Percentiles rank a stretch among this genome's conserved stretches.
Conservation (phyloP, 2,329 filamentous ascomycete genomes). For the Annulohypoxylon truncatum region DNA sequence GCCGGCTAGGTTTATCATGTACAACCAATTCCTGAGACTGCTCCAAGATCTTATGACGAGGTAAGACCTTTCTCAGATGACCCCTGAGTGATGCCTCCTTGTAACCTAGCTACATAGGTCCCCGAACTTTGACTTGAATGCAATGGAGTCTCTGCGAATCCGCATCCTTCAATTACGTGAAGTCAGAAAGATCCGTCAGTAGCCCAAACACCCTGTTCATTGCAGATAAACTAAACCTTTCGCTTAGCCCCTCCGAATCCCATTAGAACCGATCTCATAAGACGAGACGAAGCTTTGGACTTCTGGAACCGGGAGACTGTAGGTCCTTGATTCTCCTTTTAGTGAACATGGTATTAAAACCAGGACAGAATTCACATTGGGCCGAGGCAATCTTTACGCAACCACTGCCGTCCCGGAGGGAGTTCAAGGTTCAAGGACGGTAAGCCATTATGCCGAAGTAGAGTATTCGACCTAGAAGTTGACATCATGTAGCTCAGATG, state of each 20-base stretch:
- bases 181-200: conserved; percentile 64
- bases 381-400: conserved; percentile 70
- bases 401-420: conserved; percentile 63
- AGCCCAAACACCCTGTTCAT: conserved; percentile 35
- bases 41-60: conserved; percentile 64
- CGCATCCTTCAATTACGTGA: conserved; percentile 65
- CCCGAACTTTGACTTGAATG: conserved; percentile 66
- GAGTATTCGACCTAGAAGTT: not conserved
- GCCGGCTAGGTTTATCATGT: conserved; percentile 65
- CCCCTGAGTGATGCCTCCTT: conserved; percentile 4
- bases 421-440: conserved; percentile 57
- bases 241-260: conserved; percentile 45
- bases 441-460: conserved; percentile 42
- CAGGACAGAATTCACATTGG: conserved; percentile 65
- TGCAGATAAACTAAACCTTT: conserved; percentile 19
- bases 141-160: conserved; percentile 61
- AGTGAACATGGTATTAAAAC: conserved; percentile 23
- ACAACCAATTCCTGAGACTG: conserved; percentile 64
- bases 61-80: conserved; percentile 50
- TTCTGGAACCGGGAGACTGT: conserved; percentile 49
- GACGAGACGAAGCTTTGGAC: conserved; percentile 44
- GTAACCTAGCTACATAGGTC: conserved; percentile 52
- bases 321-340: conserved; percentile 12
- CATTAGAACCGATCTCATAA: conserved; percentile 44
- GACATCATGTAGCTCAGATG: conserved; percentile 39